These are phyloP conservation scores for Lactifluus subvellereus DNA, from an alignment of 768 basidiomycete species.

Conservation along the genomic window DNA sequence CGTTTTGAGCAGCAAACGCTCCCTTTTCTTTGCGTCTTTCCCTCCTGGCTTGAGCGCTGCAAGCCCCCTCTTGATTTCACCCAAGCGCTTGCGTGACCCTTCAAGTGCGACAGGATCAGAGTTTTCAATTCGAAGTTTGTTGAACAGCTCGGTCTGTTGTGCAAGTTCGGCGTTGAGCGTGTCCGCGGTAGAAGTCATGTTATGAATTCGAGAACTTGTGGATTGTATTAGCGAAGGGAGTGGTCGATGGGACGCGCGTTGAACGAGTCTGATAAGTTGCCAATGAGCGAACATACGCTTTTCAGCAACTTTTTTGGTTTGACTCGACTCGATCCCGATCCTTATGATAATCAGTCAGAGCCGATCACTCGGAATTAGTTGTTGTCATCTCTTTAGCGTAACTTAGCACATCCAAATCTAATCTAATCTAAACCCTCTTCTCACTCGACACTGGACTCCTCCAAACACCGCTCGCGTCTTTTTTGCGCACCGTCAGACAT, in stretches of 20 bases:
- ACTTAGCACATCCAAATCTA: background rate
- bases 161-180: conserved; percentile 51
- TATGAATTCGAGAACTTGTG: conserved; percentile 16
- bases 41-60: conserved; percentile 41
- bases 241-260: conserved; percentile 13
- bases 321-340: background rate
- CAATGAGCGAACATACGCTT: conserved; percentile 11
- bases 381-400: background rate
- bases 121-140: conserved; percentile 53
- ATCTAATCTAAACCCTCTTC: conserved; percentile 8
- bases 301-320: background rate
- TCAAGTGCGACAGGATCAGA: conserved; percentile 48
- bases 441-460: conserved; percentile 30
- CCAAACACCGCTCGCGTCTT: conserved; percentile 67
- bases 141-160: conserved; percentile 50
- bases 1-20: conserved; percentile 78
- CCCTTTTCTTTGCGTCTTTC: conserved; percentile 53
- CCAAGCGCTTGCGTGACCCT: conserved; percentile 61
- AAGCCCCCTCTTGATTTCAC: conserved; percentile 58
- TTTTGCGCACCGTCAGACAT: conserved; percentile 88
- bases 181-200: conserved; percentile 37
- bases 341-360: background rate
- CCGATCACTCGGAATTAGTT: background rate
- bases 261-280: conserved; percentile 1
- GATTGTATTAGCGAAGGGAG: background rate